phyloP scores from a whole-genome alignment of 257 asterid species.

The Solanum appendiculatum region DNA sequence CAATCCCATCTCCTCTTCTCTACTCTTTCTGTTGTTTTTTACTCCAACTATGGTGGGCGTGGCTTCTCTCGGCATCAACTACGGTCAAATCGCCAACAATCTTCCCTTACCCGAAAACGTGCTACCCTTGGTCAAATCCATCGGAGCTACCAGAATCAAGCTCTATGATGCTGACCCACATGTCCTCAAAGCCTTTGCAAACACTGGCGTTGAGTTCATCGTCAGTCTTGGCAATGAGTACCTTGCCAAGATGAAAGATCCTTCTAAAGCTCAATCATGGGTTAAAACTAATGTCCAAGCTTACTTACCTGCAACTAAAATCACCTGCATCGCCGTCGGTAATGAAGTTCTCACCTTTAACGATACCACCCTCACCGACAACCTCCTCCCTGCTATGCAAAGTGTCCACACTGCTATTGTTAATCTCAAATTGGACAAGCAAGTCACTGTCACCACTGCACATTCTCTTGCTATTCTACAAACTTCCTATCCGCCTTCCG shows the following conservation, averaged over 20 bases:
- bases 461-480: constrained; percentile 65
- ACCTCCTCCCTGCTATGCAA: constrained; percentile 77
- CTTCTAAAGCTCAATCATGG: constrained; percentile 51
- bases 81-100: constrained; percentile 79
- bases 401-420: constrained; percentile 50
- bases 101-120: constrained; percentile 65
- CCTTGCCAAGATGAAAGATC: constrained; percentile 44
- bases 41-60: constrained; percentile 20
- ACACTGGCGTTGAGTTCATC: constrained; percentile 66
- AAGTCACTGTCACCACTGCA: constrained; percentile 65
- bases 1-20: neutral
- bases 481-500: constrained; percentile 74
- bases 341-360: constrained; percentile 65
- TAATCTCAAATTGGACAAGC: constrained; percentile 42
- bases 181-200: constrained; percentile 74
- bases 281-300: constrained; percentile 50
- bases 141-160: constrained; percentile 57
- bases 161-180: constrained; percentile 75
- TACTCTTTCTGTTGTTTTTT: neutral
- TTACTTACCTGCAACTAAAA: constrained; percentile 60
- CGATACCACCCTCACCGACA: constrained; percentile 40
- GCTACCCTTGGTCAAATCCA: constrained; percentile 56
- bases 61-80: constrained; percentile 57
- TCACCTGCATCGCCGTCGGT: constrained; percentile 68
- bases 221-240: constrained; percentile 61